Evolutionary conservation across 352 stramenopile species (phyloP), one percentile per base, ranked within the genome.

Genomic region (Phytopythium ostracodes): DNA sequence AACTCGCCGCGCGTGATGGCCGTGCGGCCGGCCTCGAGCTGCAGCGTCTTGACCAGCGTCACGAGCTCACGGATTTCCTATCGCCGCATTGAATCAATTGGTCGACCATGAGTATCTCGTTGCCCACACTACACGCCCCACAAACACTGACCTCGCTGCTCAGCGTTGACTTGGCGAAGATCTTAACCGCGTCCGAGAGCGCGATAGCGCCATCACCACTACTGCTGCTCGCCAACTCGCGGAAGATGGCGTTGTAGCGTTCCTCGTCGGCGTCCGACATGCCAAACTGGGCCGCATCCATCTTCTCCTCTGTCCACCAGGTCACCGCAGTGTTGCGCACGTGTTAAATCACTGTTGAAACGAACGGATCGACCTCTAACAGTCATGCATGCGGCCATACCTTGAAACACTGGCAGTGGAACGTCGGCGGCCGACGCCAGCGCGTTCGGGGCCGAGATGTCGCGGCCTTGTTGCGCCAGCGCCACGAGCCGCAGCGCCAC

Each of bases 401-500:
- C 66, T 18, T 25, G 24, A 36, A 74, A 74, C 12, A 63, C 29
- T 27, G 56, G 52, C 6, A 71, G 35, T 29, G 33, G 51, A 29
- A 56, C 36, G 18, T 56, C 35, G 27, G 8, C 29, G 10, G 36
- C 57, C 22, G 18, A 36, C 4, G 35, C n/a, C 43, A 65, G 46
- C 31, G 56, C 59, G 0, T 56, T 33, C 1, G 24, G 18, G 7
- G 25, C 33, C 17, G 56, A 67, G 24, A 74, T 20, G 42, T 74
- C 63, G 22, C 65, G 54, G 17, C 69, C 69, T 47, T 72, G 66
- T 49, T 76, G 69, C 22, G 69, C 69, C 11, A 76, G 35, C 31
- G 62, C 57, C 25, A 76, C 69, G 51, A 76, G 61, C 49, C 65
- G 65, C 31, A 76, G 60, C 60, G 69, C 69, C 42, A 63, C 64